Percentiles rank a stretch among this genome's conserved stretches.
These are phyloP conservation scores for Phylloporus sp. DNA, from an alignment of 768 basidiomycete species.

Conservation along the genomic window DNA sequence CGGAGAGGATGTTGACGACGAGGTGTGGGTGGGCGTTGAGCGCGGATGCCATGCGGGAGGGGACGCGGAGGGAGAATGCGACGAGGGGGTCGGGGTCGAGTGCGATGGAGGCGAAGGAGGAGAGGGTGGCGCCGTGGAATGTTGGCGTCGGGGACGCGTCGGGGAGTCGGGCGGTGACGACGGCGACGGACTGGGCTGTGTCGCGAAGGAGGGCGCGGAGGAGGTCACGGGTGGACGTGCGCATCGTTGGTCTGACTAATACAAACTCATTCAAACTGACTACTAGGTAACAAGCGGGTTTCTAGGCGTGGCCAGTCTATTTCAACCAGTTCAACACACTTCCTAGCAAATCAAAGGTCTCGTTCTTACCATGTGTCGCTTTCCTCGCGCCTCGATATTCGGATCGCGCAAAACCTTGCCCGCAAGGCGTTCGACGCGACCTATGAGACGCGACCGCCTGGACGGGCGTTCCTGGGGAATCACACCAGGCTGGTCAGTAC, in stretches of 20 bases:
- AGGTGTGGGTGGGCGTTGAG: conserved; percentile 50
- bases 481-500: too few species aligned
- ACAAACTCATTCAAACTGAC: too few species aligned
- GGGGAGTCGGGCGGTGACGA: conserved; percentile 68
- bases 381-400: conserved; percentile 16
- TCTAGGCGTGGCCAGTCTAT: too few species aligned
- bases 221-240: conserved; percentile 11
- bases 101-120: conserved; percentile 88
- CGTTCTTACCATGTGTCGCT: conserved; percentile 17
- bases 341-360: too few species aligned
- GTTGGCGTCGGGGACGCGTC: conserved; percentile 2
- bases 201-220: conserved; percentile 64
- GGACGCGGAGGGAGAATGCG: conserved; percentile 84
- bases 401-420: conserved; percentile 19
- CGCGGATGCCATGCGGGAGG: conserved; percentile 77
- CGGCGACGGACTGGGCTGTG: conserved; percentile 80
- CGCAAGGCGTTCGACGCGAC: conserved; percentile 15
- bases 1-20: conserved; percentile 77
- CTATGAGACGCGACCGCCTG: background rate
- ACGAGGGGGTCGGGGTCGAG: conserved; percentile 86
- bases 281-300: too few species aligned
- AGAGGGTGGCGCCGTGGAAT: conserved; percentile 89
- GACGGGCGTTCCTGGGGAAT: too few species aligned
- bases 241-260: too few species aligned
- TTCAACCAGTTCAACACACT: too few species aligned